Base-by-base conservation (phyloP, 805 yeast genomes). In the Lachancea lanzarotensis region DNA sequence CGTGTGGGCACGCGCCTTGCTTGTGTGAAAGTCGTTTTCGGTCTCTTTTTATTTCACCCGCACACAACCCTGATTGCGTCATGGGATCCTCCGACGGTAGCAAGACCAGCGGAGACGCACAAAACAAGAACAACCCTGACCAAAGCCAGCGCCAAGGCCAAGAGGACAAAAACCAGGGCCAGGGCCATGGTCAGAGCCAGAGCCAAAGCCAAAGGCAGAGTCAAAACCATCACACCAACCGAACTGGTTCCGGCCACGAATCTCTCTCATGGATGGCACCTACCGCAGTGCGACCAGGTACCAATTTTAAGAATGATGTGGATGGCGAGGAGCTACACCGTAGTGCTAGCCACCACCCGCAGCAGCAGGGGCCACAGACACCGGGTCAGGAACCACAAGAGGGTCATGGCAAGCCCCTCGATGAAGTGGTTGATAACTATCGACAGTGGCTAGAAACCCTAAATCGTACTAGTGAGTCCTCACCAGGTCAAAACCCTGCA, bases 11-110 rank as follows among this genome's bases (percentile, higher is more conserved):
- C 38, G 38, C 38, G 26, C 25, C 16, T 9, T 32, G 27, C 27
- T 19, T 13, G 18, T 17, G 25, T 35, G 3, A 19, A 9, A 13
- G 12, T 19, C 25, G n/a, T 19, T 20, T 11, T 35, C 38, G 15
- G 27, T 13, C 27, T 35, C 19, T 35, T 20, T 35, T 10, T 5
- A 11, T 12, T 13, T 35, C 18, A 7, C 25, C 15, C 16, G 4
- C 38, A 18, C 31, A 25, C 39, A 25, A 36, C 38, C 38, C 27
- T 35, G 25, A 36, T 36, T 36, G 39, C 39, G 39, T 36, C 39
- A 36, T 36, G 39, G 39, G 31, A 25, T 11, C 39, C 31, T 17
- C 10, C 11, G 20, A 17, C 39, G 25, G 31, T 19, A 36, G n/a
- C 19, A 36, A 25, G 31, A 36, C 19, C 39, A 10, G 19, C 12